Percentiles rank a stretch among this genome's conserved stretches.
phyloP scores from a whole-genome alignment of 192 early-diverging fungal species.

The Podila clonocystis region DNA sequence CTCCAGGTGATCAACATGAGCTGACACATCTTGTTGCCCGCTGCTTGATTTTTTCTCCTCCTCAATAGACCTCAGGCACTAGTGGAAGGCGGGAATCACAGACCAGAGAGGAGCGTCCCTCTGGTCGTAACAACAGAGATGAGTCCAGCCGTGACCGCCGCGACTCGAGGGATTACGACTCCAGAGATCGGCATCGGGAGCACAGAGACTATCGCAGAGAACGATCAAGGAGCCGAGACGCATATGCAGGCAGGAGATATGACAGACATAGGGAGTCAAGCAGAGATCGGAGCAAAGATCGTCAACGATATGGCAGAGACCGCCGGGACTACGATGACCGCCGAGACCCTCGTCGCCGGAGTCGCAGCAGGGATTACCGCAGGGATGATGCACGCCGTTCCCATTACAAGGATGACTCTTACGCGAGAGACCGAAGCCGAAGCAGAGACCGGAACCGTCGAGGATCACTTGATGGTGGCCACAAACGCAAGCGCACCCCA shows the following conservation, averaged over 20 bases:
- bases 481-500: slow-evolving; percentile 17
- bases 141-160: too few relatives aligned
- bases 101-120: too few relatives aligned
- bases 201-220: slow-evolving; percentile 3
- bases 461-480: background rate
- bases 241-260: background rate
- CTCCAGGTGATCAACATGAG: slow-evolving; percentile 6
- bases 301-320: slow-evolving; percentile 1
- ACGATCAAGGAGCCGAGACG: slow-evolving; percentile 35
- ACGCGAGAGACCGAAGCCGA: slow-evolving; percentile 23
- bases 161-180: slow-evolving; percentile 9
- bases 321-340: slow-evolving; percentile 19
- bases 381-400: slow-evolving; percentile 7
- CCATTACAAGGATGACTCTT: slow-evolving; percentile 7
- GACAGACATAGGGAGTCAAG: slow-evolving; percentile 25
- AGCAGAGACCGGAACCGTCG: slow-evolving; percentile 18
- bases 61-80: too few relatives aligned
- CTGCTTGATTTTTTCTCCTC: background rate
- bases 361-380: slow-evolving; percentile 31
- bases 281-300: background rate
- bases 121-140: too few relatives aligned
- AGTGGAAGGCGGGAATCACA: too few relatives aligned
- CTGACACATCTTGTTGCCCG: background rate
- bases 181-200: slow-evolving; percentile 9
- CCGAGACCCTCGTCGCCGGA: slow-evolving; percentile 34